A percentile compares a stretch with the other conserved stretches of the same genome.
Evolutionary conservation across 1,284 basidiomycete genomes (phyloP).

Genomic region (Apiotrichum mycotoxinovorans): DNA sequence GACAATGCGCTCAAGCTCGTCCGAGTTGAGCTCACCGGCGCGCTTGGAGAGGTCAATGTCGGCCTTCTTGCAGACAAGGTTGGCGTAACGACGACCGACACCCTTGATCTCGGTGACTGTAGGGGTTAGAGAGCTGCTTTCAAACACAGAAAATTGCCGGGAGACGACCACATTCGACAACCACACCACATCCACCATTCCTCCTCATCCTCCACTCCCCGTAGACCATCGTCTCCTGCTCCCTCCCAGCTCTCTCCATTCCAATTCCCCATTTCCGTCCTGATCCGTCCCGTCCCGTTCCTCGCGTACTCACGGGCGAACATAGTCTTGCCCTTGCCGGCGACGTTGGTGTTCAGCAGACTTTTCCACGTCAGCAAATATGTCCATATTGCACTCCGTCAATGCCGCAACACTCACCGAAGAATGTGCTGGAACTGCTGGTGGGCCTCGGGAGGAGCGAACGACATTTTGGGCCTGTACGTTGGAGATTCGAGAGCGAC

Average conservation of each 20-base stretch:
- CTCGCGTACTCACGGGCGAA: slow-evolving; percentile 57
- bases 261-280: not conserved
- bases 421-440: slow-evolving; percentile 74
- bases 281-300: not conserved
- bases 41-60: slow-evolving; percentile 99
- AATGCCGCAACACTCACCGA: not conserved
- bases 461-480: slow-evolving; percentile 40
- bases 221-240: not conserved
- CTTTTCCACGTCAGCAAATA: slow-evolving; percentile 43
- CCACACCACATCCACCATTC: no score
- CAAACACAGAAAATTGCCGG: no score
- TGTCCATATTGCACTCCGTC: not conserved
- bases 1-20: slow-evolving; percentile 97
- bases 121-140: not conserved
- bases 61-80: slow-evolving; percentile 99
- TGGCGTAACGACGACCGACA: slow-evolving; percentile 98
- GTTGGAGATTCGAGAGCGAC: not conserved
- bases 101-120: slow-evolving; percentile 66
- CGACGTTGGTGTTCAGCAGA: slow-evolving; percentile 99
- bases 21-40: slow-evolving; percentile 90
- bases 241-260: not conserved
- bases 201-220: no score
- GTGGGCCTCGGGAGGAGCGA: slow-evolving; percentile 87
- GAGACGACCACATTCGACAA: no score
- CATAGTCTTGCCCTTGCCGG: slow-evolving; percentile 86